Evolutionary conservation across 768 basidiomycete genomes (phyloP), one percentile per base, ranked within the genome.

Genomic region (Rhizopogon sp.): DNA sequence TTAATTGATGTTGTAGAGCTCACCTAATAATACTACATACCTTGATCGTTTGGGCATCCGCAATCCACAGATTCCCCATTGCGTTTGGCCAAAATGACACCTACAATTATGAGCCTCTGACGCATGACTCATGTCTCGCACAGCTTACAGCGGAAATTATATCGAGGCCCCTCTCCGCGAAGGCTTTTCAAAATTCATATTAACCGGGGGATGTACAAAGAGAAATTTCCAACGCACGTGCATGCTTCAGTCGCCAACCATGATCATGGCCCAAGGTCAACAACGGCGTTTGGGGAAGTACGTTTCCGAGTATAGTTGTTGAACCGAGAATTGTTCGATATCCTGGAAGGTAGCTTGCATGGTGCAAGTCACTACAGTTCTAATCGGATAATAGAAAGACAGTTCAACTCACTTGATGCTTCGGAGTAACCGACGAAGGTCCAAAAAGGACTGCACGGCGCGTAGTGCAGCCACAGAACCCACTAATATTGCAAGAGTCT

Each of bases 41-140:
- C 65, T 78, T 78, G 49, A 77, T 72, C 13, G 71, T 70, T 13
- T 64, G 64, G 14, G 73, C 71, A 59, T 78, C 76, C 14, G 76
- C 75, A 9, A 78, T 35, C 7, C 28, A 47, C 6, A 61, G 20
- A 6, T 4, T 11, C 11, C 35, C 50, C 7, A 0, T 14, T n/a
- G 37, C 44, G 25, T 46, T 60, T 4, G 60, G 60, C 59, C 59
- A 61, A n/a, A 40, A 37, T 16, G 45, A 43, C 40, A 47, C 46
- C 60, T 61, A 6, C 31, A 22, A 22, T 13, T 13, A 47, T 47
- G 20, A 22, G 14, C 33, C 13, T 47, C 13, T 22, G 7, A 14
- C 11, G 14, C 17, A 22, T 22, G 5, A 35, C 13, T 5, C 16
- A 13, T 8, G 3, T 33, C 5, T 33, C 35, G 64, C 39, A 7